These are phyloP conservation scores for Oryza meyeriana DNA, from an alignment of 176 grass and related monocot genomes.

Conservation along the genomic window DNA sequence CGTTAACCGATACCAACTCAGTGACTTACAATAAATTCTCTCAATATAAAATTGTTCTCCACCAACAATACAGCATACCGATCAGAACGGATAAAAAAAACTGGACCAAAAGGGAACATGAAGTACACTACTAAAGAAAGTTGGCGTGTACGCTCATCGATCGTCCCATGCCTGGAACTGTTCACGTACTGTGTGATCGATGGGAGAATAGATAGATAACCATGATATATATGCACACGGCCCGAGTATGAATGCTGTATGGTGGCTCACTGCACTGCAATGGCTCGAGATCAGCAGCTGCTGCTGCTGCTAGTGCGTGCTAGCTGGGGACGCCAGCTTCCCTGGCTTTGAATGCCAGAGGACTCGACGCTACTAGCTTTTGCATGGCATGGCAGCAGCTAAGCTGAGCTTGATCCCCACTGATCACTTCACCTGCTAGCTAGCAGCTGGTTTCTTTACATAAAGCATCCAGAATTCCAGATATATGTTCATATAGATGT, in stretches of 20 bases:
- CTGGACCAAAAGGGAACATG: too few species aligned
- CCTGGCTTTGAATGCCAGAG: not conserved
- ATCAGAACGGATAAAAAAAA: too few species aligned
- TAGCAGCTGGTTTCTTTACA: not conserved
- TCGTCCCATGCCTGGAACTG: not conserved
- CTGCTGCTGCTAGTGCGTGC: not conserved
- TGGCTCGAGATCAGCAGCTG: not conserved
- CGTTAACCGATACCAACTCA: too few species aligned
- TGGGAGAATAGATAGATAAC: not conserved
- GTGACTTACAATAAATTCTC: too few species aligned
- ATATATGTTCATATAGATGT: not conserved
- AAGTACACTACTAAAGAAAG: too few species aligned
- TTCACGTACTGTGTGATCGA: not conserved
- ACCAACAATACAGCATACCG: too few species aligned
- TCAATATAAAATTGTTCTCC: too few species aligned
- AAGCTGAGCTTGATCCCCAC: not conserved
- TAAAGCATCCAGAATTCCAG: not conserved
- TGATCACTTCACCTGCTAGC: not conserved
- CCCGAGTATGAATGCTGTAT: not conserved
- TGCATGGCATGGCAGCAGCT: not conserved
- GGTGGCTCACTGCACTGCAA: too few species aligned
- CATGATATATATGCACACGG: not conserved
- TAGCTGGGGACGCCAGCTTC: not conserved
- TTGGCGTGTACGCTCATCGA: not conserved
- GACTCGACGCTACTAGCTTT: not conserved